Base-by-base conservation (phyloP, 2,329 filamentous ascomycete species). In the Diaporthe ampelina region DNA sequence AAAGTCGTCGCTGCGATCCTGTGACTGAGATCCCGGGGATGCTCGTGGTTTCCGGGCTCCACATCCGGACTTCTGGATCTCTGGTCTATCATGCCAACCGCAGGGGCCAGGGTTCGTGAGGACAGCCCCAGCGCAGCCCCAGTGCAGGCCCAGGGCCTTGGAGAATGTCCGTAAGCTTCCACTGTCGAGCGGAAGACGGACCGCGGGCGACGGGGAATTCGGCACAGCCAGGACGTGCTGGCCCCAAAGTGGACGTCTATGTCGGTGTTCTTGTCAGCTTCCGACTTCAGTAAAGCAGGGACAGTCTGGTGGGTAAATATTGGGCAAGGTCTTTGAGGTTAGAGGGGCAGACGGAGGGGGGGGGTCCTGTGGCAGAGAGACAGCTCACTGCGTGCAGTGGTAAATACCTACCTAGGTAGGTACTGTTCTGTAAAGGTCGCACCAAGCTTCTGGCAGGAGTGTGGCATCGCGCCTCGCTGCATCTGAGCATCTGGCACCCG, bases 361-460 rank as follows among this genome's bases (percentile, higher is more conserved):
- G 40, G 11, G 13, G 1, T n/a, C 45, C 19, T 48, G 13, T 21
- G 45, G 45, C 45, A 48, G 45, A 48, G 45, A 48, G 21, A 48
- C 45, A 48, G 45, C 45, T n/a, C 19, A 4, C 45, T 48, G 45
- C 45, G 45, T 48, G 37, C 11, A 19, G 43, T 21, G 19, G 17
- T 45, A 43, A 35, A 24, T 35, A 35, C 4, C 4, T 7, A 32
- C 29, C 29, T 32, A 32, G 29, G 29, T 32, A 32, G 29, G 29
- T 32, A 32, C 29, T 32, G 29, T 32, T 32, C 29, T 32, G 7
- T 24, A 35, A 29, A 26, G 45, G 63, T 52, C 7, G 45, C 63
- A 52, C 63, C 63, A 67, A 67, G 63, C 63, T 67, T 67, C 63
- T 52, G 63, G 63, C 63, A 67, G 45, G 8, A 67, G 63, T 67